These are phyloP conservation scores for Dryas drummondii DNA, from an alignment of 306 rosid species.

Conservation along the genomic window DNA sequence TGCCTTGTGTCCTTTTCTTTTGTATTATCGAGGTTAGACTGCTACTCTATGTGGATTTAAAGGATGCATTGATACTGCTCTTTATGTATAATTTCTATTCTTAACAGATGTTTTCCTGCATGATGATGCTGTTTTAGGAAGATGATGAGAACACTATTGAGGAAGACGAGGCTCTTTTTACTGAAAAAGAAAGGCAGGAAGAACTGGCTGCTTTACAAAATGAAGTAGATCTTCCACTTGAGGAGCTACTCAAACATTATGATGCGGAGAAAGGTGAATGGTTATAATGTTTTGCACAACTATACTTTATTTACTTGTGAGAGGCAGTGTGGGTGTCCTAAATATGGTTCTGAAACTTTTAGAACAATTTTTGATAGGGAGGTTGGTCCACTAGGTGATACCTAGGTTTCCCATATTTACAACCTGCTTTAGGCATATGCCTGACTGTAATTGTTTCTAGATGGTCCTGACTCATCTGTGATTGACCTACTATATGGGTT, in stretches of 20 bases:
- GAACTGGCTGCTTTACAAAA: slow-evolving; percentile 79
- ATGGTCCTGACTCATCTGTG: neutral
- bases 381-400: neutral
- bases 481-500: neutral
- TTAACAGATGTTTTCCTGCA: slow-evolving; percentile 21
- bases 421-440: neutral
- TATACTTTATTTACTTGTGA: neutral
- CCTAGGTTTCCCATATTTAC: neutral
- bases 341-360: neutral
- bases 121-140: slow-evolving; percentile 68
- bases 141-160: slow-evolving; percentile 87
- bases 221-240: slow-evolving; percentile 91
- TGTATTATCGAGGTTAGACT: slow-evolving; percentile 10
- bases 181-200: slow-evolving; percentile 75
- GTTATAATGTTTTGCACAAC: slow-evolving; percentile 6
- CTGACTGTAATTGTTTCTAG: slow-evolving; percentile 15
- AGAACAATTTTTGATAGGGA: neutral
- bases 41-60: neutral
- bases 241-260: slow-evolving; percentile 86
- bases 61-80: slow-evolving; percentile 14
- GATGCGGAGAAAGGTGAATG: slow-evolving; percentile 45
- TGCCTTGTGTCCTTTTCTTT: neutral
- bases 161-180: slow-evolving; percentile 88
- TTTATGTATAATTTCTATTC: slow-evolving; percentile 16
- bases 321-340: neutral